Percentiles rank a stretch among this genome's conserved stretches.
phyloP scores from a whole-genome alignment of 371 early-diverging fungal species.

The Gilbertella persicaria region DNA sequence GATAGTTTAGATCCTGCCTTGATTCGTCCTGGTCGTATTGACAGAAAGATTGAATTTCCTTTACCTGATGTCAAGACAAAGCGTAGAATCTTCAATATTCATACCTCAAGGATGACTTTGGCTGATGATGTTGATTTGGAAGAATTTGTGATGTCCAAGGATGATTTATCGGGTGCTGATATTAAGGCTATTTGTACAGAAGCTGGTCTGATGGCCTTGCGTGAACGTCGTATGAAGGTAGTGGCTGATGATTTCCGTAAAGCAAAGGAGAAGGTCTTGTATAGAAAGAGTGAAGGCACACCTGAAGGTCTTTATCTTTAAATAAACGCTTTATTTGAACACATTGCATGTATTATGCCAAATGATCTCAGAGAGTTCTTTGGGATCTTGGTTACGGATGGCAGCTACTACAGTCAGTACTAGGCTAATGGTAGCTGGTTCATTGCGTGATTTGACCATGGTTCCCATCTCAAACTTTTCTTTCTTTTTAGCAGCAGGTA shows the following conservation, averaged over 20 bases:
- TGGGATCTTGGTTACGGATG: conserved; percentile 50
- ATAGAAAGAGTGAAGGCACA: conserved; percentile 98
- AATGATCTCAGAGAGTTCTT: conserved; percentile 54
- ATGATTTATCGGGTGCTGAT: conserved; percentile 99
- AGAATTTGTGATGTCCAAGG: conserved; percentile 98
- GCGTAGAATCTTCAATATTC: conserved; percentile 98
- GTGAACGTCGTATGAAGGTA: conserved; percentile 99
- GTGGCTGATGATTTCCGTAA: conserved; percentile 97
- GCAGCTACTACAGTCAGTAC: conserved; percentile 63
- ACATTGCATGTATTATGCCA: conserved; percentile 63
- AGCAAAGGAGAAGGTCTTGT: conserved; percentile 99
- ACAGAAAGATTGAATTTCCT: conserved; percentile 99
- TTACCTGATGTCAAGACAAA: conserved; percentile 99
- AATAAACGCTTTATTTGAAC: conserved; percentile 30
- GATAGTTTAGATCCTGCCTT: conserved; percentile 99
- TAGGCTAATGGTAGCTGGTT: conserved; percentile 77
- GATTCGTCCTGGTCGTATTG: conserved; percentile 99
- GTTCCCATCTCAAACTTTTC: conserved; percentile 74
- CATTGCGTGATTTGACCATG: conserved; percentile 86
- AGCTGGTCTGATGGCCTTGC: conserved; percentile 97
- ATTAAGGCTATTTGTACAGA: conserved; percentile 99
- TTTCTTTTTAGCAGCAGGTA: conserved; percentile 62
- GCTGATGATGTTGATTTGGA: conserved; percentile 98
- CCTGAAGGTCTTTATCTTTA: conserved; percentile 96
- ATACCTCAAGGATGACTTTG: conserved; percentile 98